Base-by-base conservation (phyloP, 140 eudicot species). In the Flaveria floridana region DNA sequence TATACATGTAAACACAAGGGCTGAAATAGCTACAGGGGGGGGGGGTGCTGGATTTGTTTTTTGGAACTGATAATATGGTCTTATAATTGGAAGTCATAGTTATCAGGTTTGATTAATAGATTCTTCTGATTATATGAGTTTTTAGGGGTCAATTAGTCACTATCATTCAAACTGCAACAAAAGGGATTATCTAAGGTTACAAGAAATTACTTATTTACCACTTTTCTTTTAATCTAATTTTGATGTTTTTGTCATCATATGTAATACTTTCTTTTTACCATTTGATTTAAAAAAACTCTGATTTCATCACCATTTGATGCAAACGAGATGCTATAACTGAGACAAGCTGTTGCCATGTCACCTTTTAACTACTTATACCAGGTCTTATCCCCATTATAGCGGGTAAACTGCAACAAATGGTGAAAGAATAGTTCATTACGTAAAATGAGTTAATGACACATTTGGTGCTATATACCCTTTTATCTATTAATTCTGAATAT, bases 371-470 rank as follows among this genome's bases (percentile, higher is more conserved):
- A 14, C 6, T 57, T 57, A 21, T 8, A 57, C 30, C 28, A 57
- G 64, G 30, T 57, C 25, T 16, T 53, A 6, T 16, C 16, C 25
- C 10, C 9, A 21, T 53, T 53, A 3, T 53, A 53, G 64, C 34
- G 20, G 64, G 1, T 57, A 34, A 57, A 20, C 10, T 57, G 64
- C 34, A 57, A 7, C 34, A 57, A 57, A 57, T 57, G 30, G 64
- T 57, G 64, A 57, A 57, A 20, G 64, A 57, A 57, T 20, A 20
- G 64, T n/a, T 55, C 26, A 55, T 55, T 55, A 55, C 62, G 18
- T 55, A 55, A 16, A 16, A 7, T 21, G 23, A 21, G 23, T 21
- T 21, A 21, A 21, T 55, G 26, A 18, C 62, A 18, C 26, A 16
- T 6, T 55, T 18, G 12, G 26, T 55, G 21, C 12, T 5, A 2